phyloP scores from a whole-genome alignment of 768 basidiomycete genomes.

The Termitomyces sp. region DNA sequence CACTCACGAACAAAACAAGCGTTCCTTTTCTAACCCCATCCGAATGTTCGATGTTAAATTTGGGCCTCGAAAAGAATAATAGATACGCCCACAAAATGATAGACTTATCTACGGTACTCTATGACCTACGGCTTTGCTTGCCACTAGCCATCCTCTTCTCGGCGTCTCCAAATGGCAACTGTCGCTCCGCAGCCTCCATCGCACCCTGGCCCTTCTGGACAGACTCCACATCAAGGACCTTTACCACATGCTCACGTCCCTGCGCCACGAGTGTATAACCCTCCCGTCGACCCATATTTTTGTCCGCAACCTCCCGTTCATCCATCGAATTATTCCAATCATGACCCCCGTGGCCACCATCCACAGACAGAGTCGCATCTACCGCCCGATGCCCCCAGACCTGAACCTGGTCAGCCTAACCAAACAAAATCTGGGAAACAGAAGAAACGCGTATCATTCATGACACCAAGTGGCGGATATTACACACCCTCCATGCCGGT shows the following conservation, averaged over 20 bases:
- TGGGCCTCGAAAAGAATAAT: slow-evolving; percentile 1
- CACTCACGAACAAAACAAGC: background rate
- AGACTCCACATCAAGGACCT: too few relatives aligned
- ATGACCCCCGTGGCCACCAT: background rate
- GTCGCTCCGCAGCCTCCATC: background rate
- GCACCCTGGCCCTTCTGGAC: background rate
- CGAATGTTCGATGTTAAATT: background rate
- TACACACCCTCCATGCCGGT: background rate
- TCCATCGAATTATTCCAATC: background rate
- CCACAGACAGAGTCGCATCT: too few relatives aligned
- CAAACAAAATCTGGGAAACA: background rate
- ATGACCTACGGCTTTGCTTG: background rate
- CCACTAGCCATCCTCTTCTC: background rate
- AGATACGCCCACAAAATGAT: background rate
- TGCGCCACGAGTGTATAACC: background rate
- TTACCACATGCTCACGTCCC: background rate
- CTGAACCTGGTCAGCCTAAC: background rate
- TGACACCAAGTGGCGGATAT: background rate
- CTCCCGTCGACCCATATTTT: background rate
- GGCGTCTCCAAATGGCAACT: background rate
- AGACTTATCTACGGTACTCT: background rate
- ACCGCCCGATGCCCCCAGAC: too few relatives aligned
- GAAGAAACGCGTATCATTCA: background rate
- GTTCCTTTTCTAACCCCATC: background rate
- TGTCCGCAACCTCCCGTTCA: background rate